Base-by-base conservation (phyloP, 257 asterid genomes). In the Rhazya stricta region DNA sequence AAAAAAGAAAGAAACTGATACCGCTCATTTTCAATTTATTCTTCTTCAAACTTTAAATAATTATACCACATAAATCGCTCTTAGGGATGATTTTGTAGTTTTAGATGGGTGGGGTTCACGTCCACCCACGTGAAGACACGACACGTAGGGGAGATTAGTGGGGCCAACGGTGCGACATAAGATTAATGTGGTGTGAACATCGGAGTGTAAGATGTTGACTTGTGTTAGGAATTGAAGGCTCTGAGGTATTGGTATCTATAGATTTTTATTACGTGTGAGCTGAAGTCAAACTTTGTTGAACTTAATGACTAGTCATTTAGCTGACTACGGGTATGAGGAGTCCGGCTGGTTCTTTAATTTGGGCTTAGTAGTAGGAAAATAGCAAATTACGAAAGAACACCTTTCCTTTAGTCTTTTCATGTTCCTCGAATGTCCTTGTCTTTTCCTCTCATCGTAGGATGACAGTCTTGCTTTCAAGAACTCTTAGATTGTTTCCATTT, bases 161-260 rank as follows among this genome's bases (percentile, higher is more conserved):
- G 73, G 79, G 43, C 57, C 73, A n/a, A 18, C 5, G 29, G 15
- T 10, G 12, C 51, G 42, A 23, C 71, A 30, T 2, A 21, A 51
- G 37, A 62, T 43, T 43, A 76, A 43, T 34, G 75, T 9, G 61
- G 70, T 51, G 60, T 77, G 65, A 67, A 75, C 46, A 76, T 53
- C 5, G 74, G 5, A 67, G 8, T 27, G 15, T 50, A 36, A 48
- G 42, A 66, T 63, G 72, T 71, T 77, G 80, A 77, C 80, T 46
- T 77, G 12, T 12, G 25, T 27, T 66, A 10, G 62, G 27, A 39
- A 75, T 25, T 34, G 66, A 57, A 72, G 50, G 23, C 36, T 10
- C 1, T 0, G 3, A 27, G 70, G 19, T 3, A 21, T 3, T 10
- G 4, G 21, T 0, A 48, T 48, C 1, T 48, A 1, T 46, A 46